These are phyloP conservation scores for Camillea tinctor DNA, from an alignment of 2,329 filamentous ascomycete genomes.

Conservation along the genomic window DNA sequence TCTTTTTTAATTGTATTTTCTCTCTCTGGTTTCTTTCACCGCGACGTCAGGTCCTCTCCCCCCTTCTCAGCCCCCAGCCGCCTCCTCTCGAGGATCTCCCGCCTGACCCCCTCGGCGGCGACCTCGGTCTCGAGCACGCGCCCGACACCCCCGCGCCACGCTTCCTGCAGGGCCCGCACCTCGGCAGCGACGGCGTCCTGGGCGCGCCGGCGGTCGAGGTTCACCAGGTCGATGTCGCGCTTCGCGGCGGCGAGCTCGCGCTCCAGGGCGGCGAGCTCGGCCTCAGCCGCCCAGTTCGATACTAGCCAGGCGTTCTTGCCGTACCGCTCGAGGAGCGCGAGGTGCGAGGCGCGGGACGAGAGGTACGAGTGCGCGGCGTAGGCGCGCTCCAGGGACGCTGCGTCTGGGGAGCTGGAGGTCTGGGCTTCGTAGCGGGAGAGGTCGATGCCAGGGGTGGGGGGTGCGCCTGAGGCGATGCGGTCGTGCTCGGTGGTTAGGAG, in stretches of 20 bases:
- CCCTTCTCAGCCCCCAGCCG: conserved; percentile 16
- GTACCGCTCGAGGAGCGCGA: conserved; percentile 73
- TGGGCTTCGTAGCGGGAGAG: conserved; percentile 76
- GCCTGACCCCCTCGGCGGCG: conserved; percentile 70
- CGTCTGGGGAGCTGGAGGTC: conserved; percentile 46
- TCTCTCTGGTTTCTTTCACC: no score
- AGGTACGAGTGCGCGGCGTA: conserved; percentile 54
- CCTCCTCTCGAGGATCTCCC: conserved; percentile 63
- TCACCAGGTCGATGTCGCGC: conserved; percentile 70
- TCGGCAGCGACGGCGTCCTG: conserved; percentile 75
- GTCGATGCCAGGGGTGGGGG: conserved; percentile 67
- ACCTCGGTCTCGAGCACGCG: conserved; percentile 83
- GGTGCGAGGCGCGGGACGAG: conserved; percentile 49
- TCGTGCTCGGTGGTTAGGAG: conserved; percentile 67
- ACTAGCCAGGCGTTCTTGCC: conserved; percentile 93
- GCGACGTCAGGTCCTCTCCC: background rate
- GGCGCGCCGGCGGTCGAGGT: conserved; percentile 63
- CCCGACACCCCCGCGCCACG: conserved; percentile 77
- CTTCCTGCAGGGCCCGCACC: conserved; percentile 69
- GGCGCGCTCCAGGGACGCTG: conserved; percentile 59
- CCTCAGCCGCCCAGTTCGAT: conserved; percentile 77
- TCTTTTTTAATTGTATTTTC: no score
- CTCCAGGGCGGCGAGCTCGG: conserved; percentile 68
- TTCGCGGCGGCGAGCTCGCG: conserved; percentile 68
- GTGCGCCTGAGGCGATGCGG: conserved; percentile 57